Percentiles rank a stretch among this genome's conserved stretches.
These are phyloP conservation scores for Lasiodiplodia sp. DNA, from an alignment of 2,329 filamentous ascomycete genomes.

Conservation along the genomic window DNA sequence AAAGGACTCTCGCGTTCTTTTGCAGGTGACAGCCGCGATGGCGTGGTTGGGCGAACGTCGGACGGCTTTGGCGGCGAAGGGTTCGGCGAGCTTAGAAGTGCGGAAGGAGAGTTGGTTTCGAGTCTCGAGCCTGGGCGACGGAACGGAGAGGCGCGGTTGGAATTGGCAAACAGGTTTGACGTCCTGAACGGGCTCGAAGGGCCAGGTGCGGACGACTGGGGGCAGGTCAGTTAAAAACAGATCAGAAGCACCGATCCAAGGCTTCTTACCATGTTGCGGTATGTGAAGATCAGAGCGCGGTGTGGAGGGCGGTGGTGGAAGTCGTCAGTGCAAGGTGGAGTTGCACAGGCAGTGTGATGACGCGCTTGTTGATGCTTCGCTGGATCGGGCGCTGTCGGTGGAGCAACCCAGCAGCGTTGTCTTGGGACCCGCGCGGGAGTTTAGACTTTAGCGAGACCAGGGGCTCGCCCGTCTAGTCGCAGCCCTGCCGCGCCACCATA, in stretches of 20 bases:
- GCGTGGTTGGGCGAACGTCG: slow-evolving; percentile 29
- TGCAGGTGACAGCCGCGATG: slow-evolving; percentile 33
- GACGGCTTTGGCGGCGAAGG: slow-evolving; percentile 31
- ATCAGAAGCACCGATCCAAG: neutral
- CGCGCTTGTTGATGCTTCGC: slow-evolving; percentile 18
- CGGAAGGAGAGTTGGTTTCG: slow-evolving; percentile 47
- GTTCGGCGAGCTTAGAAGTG: slow-evolving; percentile 37
- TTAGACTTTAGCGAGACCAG: slow-evolving; percentile 11
- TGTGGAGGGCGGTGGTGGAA: neutral
- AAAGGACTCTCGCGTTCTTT: slow-evolving; percentile 32
- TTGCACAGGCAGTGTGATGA: slow-evolving; percentile 7
- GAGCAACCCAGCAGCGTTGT: slow-evolving; percentile 12
- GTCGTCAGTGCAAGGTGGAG: neutral
- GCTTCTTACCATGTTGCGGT: slow-evolving; percentile 24
- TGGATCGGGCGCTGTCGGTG: slow-evolving; percentile 9
- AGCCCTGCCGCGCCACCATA: slow-evolving; percentile 11
- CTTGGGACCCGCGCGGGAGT: slow-evolving; percentile 9
- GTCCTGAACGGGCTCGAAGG: slow-evolving; percentile 47
- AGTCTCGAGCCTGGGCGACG: slow-evolving; percentile 50
- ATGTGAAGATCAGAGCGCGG: neutral
- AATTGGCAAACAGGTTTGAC: slow-evolving; percentile 53
- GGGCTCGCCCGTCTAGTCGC: neutral
- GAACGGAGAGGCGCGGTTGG: slow-evolving; percentile 52
- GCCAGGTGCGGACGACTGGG: slow-evolving; percentile 22
- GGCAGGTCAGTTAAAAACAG: slow-evolving; percentile 12